Base-by-base conservation (phyloP, 176 grass and related monocot species). In the Oryza meridionalis region DNA sequence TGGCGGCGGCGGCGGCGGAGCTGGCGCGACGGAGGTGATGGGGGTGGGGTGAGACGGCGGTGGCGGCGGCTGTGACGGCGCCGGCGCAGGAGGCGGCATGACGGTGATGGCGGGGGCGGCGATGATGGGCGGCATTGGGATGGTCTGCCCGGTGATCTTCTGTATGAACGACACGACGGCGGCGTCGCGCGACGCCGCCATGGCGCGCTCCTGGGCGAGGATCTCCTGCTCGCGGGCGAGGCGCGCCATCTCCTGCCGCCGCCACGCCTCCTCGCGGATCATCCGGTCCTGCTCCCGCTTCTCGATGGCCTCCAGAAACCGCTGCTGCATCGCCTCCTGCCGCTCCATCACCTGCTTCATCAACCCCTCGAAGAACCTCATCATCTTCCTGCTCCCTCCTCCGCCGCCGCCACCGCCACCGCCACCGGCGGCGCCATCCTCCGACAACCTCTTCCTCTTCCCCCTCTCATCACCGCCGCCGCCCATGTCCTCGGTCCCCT, bases 191-290 rank as follows among this genome's bases (percentile, higher is more conserved):
- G 93, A 89, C 9, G 97, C 91, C 7, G 97, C 97, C 93, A 99
- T 92, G 78, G 88, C 77, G 29, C 97, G 93, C 75, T 99, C 97
- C 70, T 99, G 90, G 15, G 86, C 88, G 9, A 96, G 84, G 70
- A 99, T 86, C 83, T 99, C 97, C 88, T 96, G 97, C 72, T 99
- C 97, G 15, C 91, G 91, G 19, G 75, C 84, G 33, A 96, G 91
- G 29, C 93, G 89, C 13, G 86, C 79, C 88, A 96, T 96, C 90
- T 99, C 97, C 88, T 99, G 97, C 78, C 91, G 77, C 69, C 93
- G 77, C 97, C 97, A 99, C 16, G 97, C 97, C 78, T 99, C 97
- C 81, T 99, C 97, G 22, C 97, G 90, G 65, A 94, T 96, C 93
- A 96, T 96, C 69, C 97, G 87, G 49, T 99, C 97, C 86, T 96